Conservation (phyloP, 2,329 filamentous ascomycete genomes). For the Apiospora marii region DNA sequence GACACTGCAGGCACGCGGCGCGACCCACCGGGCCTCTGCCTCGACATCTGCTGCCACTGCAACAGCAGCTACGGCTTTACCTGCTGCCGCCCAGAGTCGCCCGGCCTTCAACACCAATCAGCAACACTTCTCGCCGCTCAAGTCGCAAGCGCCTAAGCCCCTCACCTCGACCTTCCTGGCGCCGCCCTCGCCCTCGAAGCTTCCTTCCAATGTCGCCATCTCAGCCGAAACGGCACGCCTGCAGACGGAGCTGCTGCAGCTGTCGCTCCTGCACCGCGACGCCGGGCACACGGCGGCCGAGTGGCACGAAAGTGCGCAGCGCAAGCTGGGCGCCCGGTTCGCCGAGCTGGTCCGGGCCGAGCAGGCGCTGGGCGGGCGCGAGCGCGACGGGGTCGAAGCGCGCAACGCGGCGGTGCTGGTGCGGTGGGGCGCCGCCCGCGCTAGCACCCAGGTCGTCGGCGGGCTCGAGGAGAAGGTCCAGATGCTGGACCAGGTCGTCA, state of each 20-base stretch:
- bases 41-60: neutral
- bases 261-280: slow-evolving; percentile 69
- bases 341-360: slow-evolving; percentile 45
- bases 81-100: slow-evolving; percentile 38
- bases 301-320: slow-evolving; percentile 65
- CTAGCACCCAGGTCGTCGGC: slow-evolving; percentile 39
- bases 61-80: neutral
- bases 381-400: slow-evolving; percentile 55
- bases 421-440: slow-evolving; percentile 53
- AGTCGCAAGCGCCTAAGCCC: slow-evolving; percentile 67
- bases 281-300: slow-evolving; percentile 51
- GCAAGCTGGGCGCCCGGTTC: slow-evolving; percentile 57
- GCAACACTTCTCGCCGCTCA: slow-evolving; percentile 73
- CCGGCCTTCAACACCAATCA: slow-evolving; percentile 69
- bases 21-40: neutral
- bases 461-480: slow-evolving; percentile 64
- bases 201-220: slow-evolving; percentile 65
- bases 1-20: slow-evolving; percentile 44
- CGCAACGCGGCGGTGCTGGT: slow-evolving; percentile 61
- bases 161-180: slow-evolving; percentile 65
- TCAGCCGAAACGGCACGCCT: slow-evolving; percentile 65
- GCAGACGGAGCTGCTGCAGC: slow-evolving; percentile 71
- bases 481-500: slow-evolving; percentile 62
- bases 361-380: slow-evolving; percentile 44
- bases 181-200: slow-evolving; percentile 67